Evolutionary conservation across 2,329 filamentous ascomycete genomes (phyloP).

Genomic region (Epichloe sylvatica): DNA sequence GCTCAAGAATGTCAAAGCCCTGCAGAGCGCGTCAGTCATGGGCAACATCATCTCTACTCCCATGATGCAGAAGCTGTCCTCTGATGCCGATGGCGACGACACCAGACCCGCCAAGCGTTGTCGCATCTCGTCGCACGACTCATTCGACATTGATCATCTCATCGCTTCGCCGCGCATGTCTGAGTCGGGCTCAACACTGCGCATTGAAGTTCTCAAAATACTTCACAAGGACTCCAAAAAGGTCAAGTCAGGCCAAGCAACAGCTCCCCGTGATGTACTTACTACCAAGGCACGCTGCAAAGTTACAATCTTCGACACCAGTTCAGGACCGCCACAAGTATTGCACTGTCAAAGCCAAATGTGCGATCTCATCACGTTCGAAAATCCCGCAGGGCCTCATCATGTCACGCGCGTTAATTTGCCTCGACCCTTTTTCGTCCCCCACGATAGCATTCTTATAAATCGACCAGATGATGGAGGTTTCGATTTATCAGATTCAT

Average conservation of each 20-base stretch:
- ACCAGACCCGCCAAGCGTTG: conserved; percentile 35
- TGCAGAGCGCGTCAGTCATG: conserved; percentile 27
- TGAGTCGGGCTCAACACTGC: conserved; percentile 28
- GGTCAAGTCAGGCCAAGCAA: conserved; percentile 16
- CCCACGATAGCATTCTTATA: conserved; percentile 34
- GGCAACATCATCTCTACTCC: conserved; percentile 28
- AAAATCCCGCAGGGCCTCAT: conserved; percentile 31
- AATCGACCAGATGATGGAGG: conserved; percentile 32
- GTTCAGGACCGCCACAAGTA: conserved; percentile 24
- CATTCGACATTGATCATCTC: conserved; percentile 19
- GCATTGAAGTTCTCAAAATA: conserved; percentile 40
- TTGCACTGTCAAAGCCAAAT: conserved; percentile 41
- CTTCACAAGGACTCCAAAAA: conserved; percentile 33
- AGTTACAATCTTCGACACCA: conserved; percentile 23
- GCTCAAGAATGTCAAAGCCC: conserved; percentile 32
- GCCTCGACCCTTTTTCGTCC: conserved; percentile 35
- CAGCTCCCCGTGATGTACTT: conserved; percentile 16
- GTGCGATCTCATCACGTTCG: conserved; percentile 37
- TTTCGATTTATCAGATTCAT: conserved; percentile 35
- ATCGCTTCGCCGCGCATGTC: conserved; percentile 17
- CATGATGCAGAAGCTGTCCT: conserved; percentile 20
- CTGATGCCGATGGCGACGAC: conserved; percentile 21
- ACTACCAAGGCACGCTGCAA: conserved; percentile 24
- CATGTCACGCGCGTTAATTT: conserved; percentile 35
- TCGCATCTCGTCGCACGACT: conserved; percentile 29